Percentiles rank a stretch among this genome's conserved stretches.
Evolutionary conservation across 306 rosid species (phyloP).

Genomic region (Acacia acuminata): DNA sequence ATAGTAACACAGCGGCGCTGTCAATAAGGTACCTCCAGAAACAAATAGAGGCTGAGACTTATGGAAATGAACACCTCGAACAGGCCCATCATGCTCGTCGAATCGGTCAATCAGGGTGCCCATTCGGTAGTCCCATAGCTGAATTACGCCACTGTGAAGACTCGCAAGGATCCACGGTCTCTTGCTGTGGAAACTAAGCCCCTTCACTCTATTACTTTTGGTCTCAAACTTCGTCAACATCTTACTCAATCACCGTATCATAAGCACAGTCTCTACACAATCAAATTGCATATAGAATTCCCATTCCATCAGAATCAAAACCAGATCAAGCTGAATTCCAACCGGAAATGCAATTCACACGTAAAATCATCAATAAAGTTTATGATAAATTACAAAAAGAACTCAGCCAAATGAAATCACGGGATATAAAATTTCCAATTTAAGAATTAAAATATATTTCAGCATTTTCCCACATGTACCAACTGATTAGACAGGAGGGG

Average conservation of each 20-base stretch:
- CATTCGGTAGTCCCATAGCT: slow-evolving; percentile 99
- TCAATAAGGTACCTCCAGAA: slow-evolving; percentile 71
- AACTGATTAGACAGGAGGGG: neutral
- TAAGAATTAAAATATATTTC: slow-evolving; percentile 25
- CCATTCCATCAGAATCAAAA: slow-evolving; percentile 12
- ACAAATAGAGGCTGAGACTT: slow-evolving; percentile 93
- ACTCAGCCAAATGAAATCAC: neutral
- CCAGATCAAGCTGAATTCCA: slow-evolving; percentile 25
- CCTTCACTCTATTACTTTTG: slow-evolving; percentile 92
- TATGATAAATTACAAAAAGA: neutral
- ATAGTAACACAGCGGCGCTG: neutral
- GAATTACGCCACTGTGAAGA: slow-evolving; percentile 98
- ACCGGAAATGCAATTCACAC: slow-evolving; percentile 21
- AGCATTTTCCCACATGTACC: neutral
- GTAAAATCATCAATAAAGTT: neutral
- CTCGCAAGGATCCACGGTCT: slow-evolving; percentile 98
- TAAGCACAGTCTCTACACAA: neutral
- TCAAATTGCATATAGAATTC: neutral
- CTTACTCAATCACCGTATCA: slow-evolving; percentile 28
- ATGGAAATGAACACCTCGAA: slow-evolving; percentile 95
- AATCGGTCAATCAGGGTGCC: slow-evolving; percentile 93
- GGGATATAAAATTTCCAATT: neutral
- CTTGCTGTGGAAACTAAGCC: slow-evolving; percentile 90
- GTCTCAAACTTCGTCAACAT: slow-evolving; percentile 99
- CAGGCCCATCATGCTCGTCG: slow-evolving; percentile 96